These are phyloP conservation scores for Acacia acuminata DNA, from an alignment of 306 rosid genomes.

Conservation along the genomic window DNA sequence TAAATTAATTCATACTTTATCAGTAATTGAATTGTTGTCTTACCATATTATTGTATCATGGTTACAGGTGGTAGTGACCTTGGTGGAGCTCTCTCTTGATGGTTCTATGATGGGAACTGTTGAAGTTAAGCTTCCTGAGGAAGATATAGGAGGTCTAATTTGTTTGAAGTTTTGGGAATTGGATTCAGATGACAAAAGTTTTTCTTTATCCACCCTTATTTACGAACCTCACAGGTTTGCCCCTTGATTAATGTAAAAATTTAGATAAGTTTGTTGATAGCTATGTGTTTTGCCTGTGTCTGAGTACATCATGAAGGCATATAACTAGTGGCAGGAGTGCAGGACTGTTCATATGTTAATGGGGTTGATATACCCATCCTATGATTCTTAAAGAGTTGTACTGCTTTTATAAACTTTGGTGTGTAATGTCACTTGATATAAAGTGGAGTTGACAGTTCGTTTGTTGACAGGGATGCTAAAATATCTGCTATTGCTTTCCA, in stretches of 20 bases:
- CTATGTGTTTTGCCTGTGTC: not conserved
- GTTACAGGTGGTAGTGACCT: slow-evolving; percentile 65
- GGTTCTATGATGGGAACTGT: slow-evolving; percentile 89
- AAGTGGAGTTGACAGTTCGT: slow-evolving; percentile 16
- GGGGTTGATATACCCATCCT: not conserved
- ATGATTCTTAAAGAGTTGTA: slow-evolving; percentile 5
- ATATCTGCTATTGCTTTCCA: slow-evolving; percentile 79
- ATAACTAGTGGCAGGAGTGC: not conserved
- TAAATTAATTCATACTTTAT: not conserved
- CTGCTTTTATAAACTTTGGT: slow-evolving; percentile 20
- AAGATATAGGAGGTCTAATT: slow-evolving; percentile 79
- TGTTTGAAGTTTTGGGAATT: slow-evolving; percentile 92
- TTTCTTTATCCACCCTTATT: slow-evolving; percentile 72
- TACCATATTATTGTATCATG: slow-evolving; percentile 13
- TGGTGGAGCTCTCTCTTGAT: slow-evolving; percentile 72
- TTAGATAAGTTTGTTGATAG: not conserved
- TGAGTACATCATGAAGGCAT: slow-evolving; percentile 12
- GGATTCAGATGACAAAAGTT: slow-evolving; percentile 58
- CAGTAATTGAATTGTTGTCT: slow-evolving; percentile 12
- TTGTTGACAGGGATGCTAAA: slow-evolving; percentile 68
- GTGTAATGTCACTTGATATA: slow-evolving; percentile 14
- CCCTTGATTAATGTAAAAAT: slow-evolving; percentile 15
- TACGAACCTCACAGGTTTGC: slow-evolving; percentile 95
- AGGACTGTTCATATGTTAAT: slow-evolving; percentile 9
- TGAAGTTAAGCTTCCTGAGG: slow-evolving; percentile 84